phyloP scores from a whole-genome alignment of 2,329 filamentous ascomycete genomes.

The Ophiostoma montium region DNA sequence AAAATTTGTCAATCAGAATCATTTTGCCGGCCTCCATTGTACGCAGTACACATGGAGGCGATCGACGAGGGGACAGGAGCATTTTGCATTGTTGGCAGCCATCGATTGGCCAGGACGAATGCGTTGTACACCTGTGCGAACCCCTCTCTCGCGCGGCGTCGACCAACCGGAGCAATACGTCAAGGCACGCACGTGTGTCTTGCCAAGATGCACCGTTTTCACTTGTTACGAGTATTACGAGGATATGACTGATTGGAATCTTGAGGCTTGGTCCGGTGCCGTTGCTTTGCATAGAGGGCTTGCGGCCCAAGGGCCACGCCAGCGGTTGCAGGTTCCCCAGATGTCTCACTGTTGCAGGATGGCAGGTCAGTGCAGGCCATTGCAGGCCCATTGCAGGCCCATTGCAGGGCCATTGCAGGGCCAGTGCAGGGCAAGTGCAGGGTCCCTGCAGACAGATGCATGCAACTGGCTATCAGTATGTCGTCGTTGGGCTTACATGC shows the following conservation, averaged over 20 bases:
- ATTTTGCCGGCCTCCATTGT: not conserved
- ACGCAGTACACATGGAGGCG: not conserved
- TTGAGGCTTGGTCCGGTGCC: not conserved
- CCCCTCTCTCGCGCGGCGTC: not conserved
- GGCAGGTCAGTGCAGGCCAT: no score
- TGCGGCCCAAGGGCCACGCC: no score
- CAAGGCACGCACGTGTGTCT: not conserved
- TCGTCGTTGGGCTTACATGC: no score
- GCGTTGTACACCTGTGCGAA: not conserved
- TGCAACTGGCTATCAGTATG: not conserved
- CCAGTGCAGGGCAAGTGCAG: not conserved
- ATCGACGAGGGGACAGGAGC: not conserved
- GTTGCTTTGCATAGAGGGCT: no score
- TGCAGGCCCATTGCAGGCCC: no score
- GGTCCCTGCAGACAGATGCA: not conserved
- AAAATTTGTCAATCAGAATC: no score
- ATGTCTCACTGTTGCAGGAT: not conserved
- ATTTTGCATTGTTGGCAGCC: slow-evolving; percentile 1
- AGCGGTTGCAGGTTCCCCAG: not conserved
- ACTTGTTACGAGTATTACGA: not conserved
- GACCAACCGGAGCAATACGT: not conserved
- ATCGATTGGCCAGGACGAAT: not conserved
- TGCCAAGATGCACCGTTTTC: not conserved
- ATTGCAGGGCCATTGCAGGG: not conserved
- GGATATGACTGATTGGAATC: not conserved